Evolutionary conservation across 768 basidiomycete genomes (phyloP).

Genomic region (Collybia nuda): DNA sequence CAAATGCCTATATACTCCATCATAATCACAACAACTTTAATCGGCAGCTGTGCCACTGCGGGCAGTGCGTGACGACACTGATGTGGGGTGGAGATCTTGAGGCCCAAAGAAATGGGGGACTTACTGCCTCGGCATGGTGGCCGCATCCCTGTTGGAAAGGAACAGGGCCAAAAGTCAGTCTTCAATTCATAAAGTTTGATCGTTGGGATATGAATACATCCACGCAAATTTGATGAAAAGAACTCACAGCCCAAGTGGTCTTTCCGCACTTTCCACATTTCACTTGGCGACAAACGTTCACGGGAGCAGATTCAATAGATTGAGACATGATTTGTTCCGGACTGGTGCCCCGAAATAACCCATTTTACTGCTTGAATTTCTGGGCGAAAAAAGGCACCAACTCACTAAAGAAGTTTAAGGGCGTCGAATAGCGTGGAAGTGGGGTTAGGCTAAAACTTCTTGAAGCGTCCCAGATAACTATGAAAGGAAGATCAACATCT

Average conservation of each 20-base stretch:
- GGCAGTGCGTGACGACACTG: conserved; percentile 2
- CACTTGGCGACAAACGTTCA: conserved; percentile 55
- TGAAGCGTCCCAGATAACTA: no score
- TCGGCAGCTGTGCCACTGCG: not conserved
- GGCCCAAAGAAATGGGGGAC: conserved; percentile 19
- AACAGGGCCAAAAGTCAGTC: not conserved
- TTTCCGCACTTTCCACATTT: conserved; percentile 64
- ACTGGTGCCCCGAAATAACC: not conserved
- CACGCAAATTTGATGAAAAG: no score
- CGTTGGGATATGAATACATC: no score
- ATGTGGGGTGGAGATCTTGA: conserved; percentile 8
- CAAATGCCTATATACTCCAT: not conserved
- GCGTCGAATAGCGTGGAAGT: not conserved
- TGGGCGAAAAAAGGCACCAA: not conserved
- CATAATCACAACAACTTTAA: conserved; percentile 6
- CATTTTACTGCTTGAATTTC: not conserved
- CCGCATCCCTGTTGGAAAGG: conserved; percentile 62
- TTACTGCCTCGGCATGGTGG: conserved; percentile 60
- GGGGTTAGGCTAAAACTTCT: no score
- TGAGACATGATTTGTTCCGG: conserved; percentile 7
- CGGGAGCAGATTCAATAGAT: conserved; percentile 27
- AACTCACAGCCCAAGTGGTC: conserved; percentile 67
- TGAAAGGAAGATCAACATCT: no score
- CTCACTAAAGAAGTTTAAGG: not conserved
- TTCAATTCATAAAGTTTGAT: not conserved